A percentile compares a stretch with the other conserved stretches of the same genome.
Conservation (phyloP, 352 stramenopile species). For the Halophytophthora polymorphica region DNA sequence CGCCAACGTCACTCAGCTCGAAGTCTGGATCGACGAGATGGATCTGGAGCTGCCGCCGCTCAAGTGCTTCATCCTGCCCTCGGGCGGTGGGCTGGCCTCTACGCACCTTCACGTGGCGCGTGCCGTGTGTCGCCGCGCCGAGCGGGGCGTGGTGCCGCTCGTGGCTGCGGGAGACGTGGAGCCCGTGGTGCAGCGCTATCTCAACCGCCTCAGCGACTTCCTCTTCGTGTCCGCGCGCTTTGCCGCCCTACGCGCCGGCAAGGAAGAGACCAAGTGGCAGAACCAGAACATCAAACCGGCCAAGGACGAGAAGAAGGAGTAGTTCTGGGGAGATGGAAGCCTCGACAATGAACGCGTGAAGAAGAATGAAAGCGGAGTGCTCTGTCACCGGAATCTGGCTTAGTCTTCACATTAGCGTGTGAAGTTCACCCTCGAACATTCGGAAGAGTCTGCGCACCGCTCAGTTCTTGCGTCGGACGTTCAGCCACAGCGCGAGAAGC, state of each 20-base stretch:
- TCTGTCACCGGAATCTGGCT: too few relatives aligned
- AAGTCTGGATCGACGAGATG: slow-evolving; percentile 89
- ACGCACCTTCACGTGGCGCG: slow-evolving; percentile 87
- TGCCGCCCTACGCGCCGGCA: slow-evolving; percentile 54
- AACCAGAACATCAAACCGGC: slow-evolving; percentile 68
- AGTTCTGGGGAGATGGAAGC: not conserved
- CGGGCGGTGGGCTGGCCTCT: slow-evolving; percentile 66
- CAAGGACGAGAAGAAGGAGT: slow-evolving; percentile 12
- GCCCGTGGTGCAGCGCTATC: slow-evolving; percentile 65
- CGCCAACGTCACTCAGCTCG: slow-evolving; percentile 60
- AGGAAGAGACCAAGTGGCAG: slow-evolving; percentile 76
- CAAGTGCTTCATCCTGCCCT: slow-evolving; percentile 87
- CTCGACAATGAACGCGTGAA: too few relatives aligned
- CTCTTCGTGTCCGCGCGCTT: slow-evolving; percentile 81
- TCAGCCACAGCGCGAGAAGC: slow-evolving; percentile 29
- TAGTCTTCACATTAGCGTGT: too few relatives aligned
- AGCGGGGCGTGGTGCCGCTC: slow-evolving; percentile 82
- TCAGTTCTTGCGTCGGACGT: slow-evolving; percentile 5
- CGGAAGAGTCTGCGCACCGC: too few relatives aligned
- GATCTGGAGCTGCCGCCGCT: slow-evolving; percentile 77
- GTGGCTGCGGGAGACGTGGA: slow-evolving; percentile 71
- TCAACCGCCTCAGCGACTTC: slow-evolving; percentile 88
- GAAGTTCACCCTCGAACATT: too few relatives aligned
- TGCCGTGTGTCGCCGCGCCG: slow-evolving; percentile 81
- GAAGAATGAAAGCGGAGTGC: too few relatives aligned